These are phyloP conservation scores for Penicillium corylophilum DNA, from an alignment of 2,329 filamentous ascomycete species.

Conservation along the genomic window DNA sequence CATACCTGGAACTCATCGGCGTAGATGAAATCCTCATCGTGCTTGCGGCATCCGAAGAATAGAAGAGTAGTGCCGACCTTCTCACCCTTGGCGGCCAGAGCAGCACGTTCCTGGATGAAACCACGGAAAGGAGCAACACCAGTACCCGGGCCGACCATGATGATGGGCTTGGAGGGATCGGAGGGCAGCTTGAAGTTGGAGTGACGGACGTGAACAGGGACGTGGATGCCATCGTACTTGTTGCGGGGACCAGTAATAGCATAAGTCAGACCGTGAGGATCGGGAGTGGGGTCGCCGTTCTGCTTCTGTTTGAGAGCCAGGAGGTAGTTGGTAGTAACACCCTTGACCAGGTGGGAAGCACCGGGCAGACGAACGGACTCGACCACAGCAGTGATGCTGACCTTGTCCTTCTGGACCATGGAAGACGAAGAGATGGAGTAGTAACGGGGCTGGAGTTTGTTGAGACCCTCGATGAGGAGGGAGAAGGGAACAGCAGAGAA, in stretches of 20 bases:
- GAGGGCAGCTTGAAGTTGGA: slow-evolving; percentile 99
- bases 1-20: slow-evolving; percentile 87
- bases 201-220: slow-evolving; percentile 93
- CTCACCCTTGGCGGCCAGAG: slow-evolving; percentile 74
- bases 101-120: slow-evolving; percentile 90
- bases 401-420: slow-evolving; percentile 86
- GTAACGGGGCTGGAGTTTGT: slow-evolving; percentile 95
- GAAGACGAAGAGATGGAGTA: slow-evolving; percentile 99
- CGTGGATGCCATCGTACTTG: slow-evolving; percentile 94
- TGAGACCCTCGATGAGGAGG: slow-evolving; percentile 86
- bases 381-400: slow-evolving; percentile 92
- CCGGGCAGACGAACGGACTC: slow-evolving; percentile 78
- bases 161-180: slow-evolving; percentile 87
- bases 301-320: slow-evolving; percentile 95
- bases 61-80: slow-evolving; percentile 83
- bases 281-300: slow-evolving; percentile 76
- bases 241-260: slow-evolving; percentile 85
- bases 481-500: slow-evolving; percentile 92
- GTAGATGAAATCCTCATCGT: slow-evolving; percentile 89
- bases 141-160: slow-evolving; percentile 94
- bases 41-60: slow-evolving; percentile 92
- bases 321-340: slow-evolving; percentile 96
- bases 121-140: slow-evolving; percentile 95
- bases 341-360: slow-evolving; percentile 76
- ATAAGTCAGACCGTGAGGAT: slow-evolving; percentile 82